Conservation (phyloP, 495 filamentous ascomycete species). For the Chaetomidium leptoderma region DNA sequence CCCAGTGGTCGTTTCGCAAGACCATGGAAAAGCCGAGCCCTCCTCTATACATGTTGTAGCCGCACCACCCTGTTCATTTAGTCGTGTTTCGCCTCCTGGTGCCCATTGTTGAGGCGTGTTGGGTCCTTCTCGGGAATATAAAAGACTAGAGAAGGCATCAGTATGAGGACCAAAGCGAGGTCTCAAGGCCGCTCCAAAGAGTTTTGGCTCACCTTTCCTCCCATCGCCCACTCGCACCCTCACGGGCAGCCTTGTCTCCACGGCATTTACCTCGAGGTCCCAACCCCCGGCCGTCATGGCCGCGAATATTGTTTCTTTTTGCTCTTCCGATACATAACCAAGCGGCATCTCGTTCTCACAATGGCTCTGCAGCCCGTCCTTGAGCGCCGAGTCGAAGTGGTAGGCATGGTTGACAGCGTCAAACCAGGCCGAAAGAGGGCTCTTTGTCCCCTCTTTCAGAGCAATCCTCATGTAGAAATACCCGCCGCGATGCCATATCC, state of each 20-base stretch:
- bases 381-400: constrained; percentile 35
- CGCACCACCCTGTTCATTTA: not conserved
- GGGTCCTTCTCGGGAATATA: constrained; percentile 26
- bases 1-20: not conserved
- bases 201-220: constrained; percentile 27
- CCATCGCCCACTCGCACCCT: constrained; percentile 29
- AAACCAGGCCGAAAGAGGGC: constrained; percentile 67
- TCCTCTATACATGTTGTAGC: not conserved
- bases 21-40: not conserved
- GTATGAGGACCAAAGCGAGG: not conserved
- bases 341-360: constrained; percentile 36
- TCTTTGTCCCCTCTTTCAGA: constrained; percentile 55
- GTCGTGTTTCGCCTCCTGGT: constrained; percentile 26
- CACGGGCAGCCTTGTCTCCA: constrained; percentile 41
- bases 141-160: constrained; percentile 16
- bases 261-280: constrained; percentile 41
- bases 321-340: constrained; percentile 35
- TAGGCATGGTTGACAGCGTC: constrained; percentile 62
- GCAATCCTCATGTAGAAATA: constrained; percentile 53
- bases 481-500: constrained; percentile 41
- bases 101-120: constrained; percentile 10
- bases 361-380: constrained; percentile 32
- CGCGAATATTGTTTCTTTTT: constrained; percentile 31
- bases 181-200: not conserved
- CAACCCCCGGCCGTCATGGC: constrained; percentile 38